Percentiles rank a stretch among this genome's conserved stretches.
These are phyloP conservation scores for Bretschneidera sinensis DNA, from an alignment of 345 rosid genomes.

Conservation along the genomic window DNA sequence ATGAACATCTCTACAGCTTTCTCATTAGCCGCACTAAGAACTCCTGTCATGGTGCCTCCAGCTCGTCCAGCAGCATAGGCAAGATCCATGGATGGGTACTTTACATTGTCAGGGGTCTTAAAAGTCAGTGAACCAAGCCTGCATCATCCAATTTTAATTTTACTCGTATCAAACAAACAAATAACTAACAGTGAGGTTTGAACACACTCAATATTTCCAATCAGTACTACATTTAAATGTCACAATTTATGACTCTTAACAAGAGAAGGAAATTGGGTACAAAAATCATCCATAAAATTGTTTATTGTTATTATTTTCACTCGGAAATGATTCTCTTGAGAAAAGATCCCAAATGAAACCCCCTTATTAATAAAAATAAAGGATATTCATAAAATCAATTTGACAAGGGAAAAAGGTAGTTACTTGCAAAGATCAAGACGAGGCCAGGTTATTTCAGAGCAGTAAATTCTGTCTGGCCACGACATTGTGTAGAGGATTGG, in stretches of 20 bases:
- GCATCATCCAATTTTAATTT: constrained; percentile 19
- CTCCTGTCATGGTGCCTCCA: constrained; percentile 99
- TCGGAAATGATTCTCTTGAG: neutral
- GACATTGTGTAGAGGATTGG: constrained; percentile 97
- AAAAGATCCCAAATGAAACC: neutral
- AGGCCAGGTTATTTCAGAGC: constrained; percentile 96
- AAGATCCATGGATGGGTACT: constrained; percentile 94
- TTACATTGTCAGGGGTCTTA: constrained; percentile 77
- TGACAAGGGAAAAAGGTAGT: constrained; percentile 11
- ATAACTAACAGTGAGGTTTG: neutral
- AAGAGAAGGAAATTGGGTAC: no score
- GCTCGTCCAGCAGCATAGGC: constrained; percentile 96
- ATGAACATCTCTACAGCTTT: constrained; percentile 84
- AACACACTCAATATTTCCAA: no score
- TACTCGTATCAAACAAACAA: neutral
- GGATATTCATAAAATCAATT: neutral
- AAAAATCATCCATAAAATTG: neutral
- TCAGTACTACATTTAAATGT: neutral
- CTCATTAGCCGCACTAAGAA: constrained; percentile 95
- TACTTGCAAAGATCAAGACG: constrained; percentile 97
- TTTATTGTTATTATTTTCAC: no score
- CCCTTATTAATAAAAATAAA: neutral
- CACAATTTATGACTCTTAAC: no score
- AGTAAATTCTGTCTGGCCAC: constrained; percentile 91
- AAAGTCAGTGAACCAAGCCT: constrained; percentile 92